Conservation (phyloP, 345 rosid species). For the Dipteronia dyeriana region DNA sequence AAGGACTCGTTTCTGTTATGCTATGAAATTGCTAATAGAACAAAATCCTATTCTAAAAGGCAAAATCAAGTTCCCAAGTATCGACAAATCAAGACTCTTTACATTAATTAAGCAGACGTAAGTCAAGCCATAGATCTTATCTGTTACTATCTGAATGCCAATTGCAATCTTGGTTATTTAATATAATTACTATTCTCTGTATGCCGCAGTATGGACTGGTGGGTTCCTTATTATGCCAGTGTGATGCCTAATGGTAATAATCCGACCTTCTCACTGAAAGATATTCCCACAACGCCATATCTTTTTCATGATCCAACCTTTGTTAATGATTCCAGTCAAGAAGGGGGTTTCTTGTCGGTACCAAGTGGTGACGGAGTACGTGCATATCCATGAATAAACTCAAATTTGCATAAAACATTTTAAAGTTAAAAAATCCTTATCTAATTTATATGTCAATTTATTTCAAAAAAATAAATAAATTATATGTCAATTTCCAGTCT, state of each 20-base stretch:
- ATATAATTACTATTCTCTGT: slow-evolving; percentile 16
- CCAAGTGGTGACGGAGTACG: background rate
- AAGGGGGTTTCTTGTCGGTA: slow-evolving; percentile 8
- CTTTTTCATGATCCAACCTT: slow-evolving; percentile 32
- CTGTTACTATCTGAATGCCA: background rate
- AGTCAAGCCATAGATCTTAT: slow-evolving; percentile 19
- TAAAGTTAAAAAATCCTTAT: slow-evolving; percentile 4
- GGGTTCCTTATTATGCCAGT: slow-evolving; percentile 26
- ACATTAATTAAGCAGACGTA: slow-evolving; percentile 34
- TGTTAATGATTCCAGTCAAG: slow-evolving; percentile 9
- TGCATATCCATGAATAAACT: background rate
- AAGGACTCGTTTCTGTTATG: slow-evolving; percentile 18
- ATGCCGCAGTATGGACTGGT: slow-evolving; percentile 40
- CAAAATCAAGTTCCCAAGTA: slow-evolving; percentile 33
- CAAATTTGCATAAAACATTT: background rate
- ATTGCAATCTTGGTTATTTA: background rate
- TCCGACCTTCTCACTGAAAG: slow-evolving; percentile 28
- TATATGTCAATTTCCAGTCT: slow-evolving; percentile 10
- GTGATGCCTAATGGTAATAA: slow-evolving; percentile 13
- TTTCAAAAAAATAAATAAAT: too few relatives aligned
- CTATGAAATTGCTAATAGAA: slow-evolving; percentile 31
- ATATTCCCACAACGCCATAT: slow-evolving; percentile 34
- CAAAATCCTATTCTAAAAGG: slow-evolving; percentile 36
- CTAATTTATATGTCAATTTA: slow-evolving; percentile 10
- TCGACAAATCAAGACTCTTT: slow-evolving; percentile 40